Base-by-base conservation (phyloP, 768 basidiomycete species). In the Punctularia strigosozonata region DNA sequence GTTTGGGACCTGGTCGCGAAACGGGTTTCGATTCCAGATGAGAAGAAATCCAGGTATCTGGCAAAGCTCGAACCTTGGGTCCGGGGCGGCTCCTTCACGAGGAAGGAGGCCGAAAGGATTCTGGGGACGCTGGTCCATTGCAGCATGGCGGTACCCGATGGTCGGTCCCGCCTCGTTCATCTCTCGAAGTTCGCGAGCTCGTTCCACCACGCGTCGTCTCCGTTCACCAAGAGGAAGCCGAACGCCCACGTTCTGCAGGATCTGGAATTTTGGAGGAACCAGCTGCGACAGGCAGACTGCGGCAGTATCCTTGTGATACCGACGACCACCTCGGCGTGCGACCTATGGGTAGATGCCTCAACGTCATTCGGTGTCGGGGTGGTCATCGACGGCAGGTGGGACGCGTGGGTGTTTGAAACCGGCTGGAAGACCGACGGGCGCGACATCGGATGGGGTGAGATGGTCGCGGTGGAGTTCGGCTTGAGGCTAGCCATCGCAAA, bases 41-140 rank as follows among this genome's bases (percentile, higher is more conserved):
- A 51, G 0, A 68, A 64, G 43, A 54, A 52, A 6, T 4, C 2
- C 1, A 56, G 56, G 22, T 63, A 64, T 31, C 22, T 59, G 0
- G 22, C 1, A 1, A 52, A 55, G 28, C 43, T 66, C 0, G 18
- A 19, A 1, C 4, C 32, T 1, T 61, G 46, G n/a, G 26, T 28
- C 8, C 26, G 15, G 10, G 26, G 26, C 8, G 26, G 10, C 8
- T 15, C 10, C 15, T 28, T 28, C 26, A 28, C 26, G 8, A 15
- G 10, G 10, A 8, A 15, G 15, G 26, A 28, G 15, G 26, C 26
- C 8, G 26, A 8, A 15, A 28, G 26, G 10, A 8, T 28, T 15
- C 26, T 8, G 10, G 26, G 26, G 10, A 28, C 8, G 15, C 26
- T 28, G 10, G 26, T 28, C 26, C 26, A 28, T 28, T 8, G n/a